A percentile compares a stretch with the other conserved stretches of the same genome.
Conservation (phyloP, 1,284 basidiomycete species). For the Marasmius oreades region DNA sequence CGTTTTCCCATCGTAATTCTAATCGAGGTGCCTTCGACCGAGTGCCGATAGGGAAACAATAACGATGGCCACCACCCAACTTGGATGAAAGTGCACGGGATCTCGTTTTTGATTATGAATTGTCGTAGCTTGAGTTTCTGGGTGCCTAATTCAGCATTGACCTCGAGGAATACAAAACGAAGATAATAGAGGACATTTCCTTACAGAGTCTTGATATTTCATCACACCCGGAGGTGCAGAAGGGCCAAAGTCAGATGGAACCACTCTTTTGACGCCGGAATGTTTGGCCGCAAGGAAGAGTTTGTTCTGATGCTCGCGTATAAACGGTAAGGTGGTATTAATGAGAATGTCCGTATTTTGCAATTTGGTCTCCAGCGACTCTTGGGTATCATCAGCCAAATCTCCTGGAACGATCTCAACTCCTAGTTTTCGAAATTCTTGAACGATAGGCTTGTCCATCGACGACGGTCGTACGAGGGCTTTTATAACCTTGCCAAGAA, state of each 20-base stretch:
- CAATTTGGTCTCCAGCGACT: neutral
- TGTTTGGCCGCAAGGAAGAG: constrained; percentile 9
- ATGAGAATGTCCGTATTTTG: constrained; percentile 2
- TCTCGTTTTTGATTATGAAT: constrained; percentile 5
- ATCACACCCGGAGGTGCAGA: neutral
- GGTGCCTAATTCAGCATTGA: too few species aligned
- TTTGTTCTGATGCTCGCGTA: neutral
- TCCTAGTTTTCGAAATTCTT: neutral
- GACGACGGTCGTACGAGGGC: constrained; percentile 5
- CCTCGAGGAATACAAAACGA: neutral
- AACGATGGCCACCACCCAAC: constrained; percentile 11
- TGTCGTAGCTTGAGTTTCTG: constrained; percentile 13
- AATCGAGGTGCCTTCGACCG: neutral
- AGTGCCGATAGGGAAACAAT: neutral
- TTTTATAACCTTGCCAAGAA: neutral
- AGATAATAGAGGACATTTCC: neutral
- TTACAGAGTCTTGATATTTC: neutral
- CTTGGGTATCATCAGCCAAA: neutral
- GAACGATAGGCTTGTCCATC: neutral
- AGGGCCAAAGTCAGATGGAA: constrained; percentile 9
- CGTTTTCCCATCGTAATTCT: neutral
- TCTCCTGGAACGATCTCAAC: constrained; percentile 1
- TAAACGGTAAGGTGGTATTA: neutral
- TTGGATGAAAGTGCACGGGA: constrained; percentile 13
- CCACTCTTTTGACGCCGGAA: constrained; percentile 7